These are phyloP conservation scores for Podospora bellae-mahoneyi DNA, from an alignment of 495 filamentous ascomycete genomes.

Conservation along the genomic window DNA sequence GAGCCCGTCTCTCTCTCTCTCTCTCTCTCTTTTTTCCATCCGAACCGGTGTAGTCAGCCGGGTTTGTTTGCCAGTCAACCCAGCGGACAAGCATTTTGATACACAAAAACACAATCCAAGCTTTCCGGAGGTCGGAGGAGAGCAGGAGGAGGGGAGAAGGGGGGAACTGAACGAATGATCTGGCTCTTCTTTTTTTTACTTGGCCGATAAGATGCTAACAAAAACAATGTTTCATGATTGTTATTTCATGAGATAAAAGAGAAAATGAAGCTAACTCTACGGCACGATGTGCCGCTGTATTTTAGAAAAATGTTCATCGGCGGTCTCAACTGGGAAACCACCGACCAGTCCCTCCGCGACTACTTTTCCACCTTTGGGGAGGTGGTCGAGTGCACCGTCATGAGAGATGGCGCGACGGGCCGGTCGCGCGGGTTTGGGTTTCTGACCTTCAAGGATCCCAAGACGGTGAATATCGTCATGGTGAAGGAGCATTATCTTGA, in stretches of 20 bases:
- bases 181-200: neutral
- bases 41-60: constrained; percentile 3
- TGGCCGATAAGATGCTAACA: neutral
- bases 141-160: neutral
- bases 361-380: constrained; percentile 99
- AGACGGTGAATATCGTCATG: constrained; percentile 98
- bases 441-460: constrained; percentile 94
- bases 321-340: constrained; percentile 98
- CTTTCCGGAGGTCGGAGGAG: neutral
- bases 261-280: constrained; percentile 33
- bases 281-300: neutral
- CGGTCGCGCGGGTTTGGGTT: constrained; percentile 96
- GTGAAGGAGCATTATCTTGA: constrained; percentile 98
- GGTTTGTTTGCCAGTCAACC: constrained; percentile 6
- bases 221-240: too few species aligned
- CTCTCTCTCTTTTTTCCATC: neutral
- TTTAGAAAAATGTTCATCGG: constrained; percentile 99
- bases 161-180: too few species aligned
- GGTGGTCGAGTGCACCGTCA: constrained; percentile 95
- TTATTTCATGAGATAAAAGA: neutral
- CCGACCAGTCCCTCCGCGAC: constrained; percentile 94
- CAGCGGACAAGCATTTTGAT: neutral
- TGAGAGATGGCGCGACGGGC: constrained; percentile 92
- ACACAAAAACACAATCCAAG: neutral
- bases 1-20: neutral